Percentiles rank a stretch among this genome's conserved stretches.
These are phyloP conservation scores for Dactylonectria estremocensis DNA, from an alignment of 2,329 filamentous ascomycete species.

Conservation along the genomic window DNA sequence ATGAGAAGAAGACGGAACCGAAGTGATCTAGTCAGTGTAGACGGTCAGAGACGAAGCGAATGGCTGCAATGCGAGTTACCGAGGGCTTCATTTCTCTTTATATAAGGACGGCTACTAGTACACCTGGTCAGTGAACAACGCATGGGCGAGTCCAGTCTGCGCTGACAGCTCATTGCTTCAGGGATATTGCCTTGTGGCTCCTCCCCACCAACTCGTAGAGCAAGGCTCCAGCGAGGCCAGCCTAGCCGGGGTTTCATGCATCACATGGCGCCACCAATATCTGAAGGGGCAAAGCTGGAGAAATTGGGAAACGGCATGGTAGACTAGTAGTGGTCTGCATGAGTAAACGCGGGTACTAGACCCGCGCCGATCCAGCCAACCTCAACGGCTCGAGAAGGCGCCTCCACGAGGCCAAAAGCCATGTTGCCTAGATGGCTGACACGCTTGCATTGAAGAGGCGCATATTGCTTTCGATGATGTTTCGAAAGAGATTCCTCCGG, in stretches of 20 bases:
- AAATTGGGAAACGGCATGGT: conserved; percentile 9
- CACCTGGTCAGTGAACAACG: neutral
- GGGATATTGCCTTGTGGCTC: conserved; percentile 14
- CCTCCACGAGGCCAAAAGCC: conserved; percentile 5
- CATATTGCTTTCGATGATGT: neutral
- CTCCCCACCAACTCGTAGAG: conserved; percentile 23
- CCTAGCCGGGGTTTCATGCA: conserved; percentile 39
- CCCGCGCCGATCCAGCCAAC: conserved; percentile 22
- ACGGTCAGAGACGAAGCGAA: conserved; percentile 9
- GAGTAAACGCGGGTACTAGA: conserved; percentile 34
- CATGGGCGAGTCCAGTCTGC: neutral
- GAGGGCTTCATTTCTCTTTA: conserved; percentile 31
- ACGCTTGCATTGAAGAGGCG: neutral
- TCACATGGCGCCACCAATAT: conserved; percentile 38
- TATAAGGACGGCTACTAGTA: conserved; percentile 30
- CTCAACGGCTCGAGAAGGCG: conserved; percentile 24
- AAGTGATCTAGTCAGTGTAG: neutral
- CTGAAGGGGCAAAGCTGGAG: conserved; percentile 31
- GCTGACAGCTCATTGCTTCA: neutral
- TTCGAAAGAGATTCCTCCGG: neutral
- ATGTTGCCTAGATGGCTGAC: conserved; percentile 8
- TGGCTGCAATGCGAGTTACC: neutral
- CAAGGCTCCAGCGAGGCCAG: conserved; percentile 31
- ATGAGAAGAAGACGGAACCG: neutral
- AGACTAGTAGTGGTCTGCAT: conserved; percentile 37